These are phyloP conservation scores for Claviceps arundinis DNA, from an alignment of 2,329 filamentous ascomycete genomes.

Conservation along the genomic window DNA sequence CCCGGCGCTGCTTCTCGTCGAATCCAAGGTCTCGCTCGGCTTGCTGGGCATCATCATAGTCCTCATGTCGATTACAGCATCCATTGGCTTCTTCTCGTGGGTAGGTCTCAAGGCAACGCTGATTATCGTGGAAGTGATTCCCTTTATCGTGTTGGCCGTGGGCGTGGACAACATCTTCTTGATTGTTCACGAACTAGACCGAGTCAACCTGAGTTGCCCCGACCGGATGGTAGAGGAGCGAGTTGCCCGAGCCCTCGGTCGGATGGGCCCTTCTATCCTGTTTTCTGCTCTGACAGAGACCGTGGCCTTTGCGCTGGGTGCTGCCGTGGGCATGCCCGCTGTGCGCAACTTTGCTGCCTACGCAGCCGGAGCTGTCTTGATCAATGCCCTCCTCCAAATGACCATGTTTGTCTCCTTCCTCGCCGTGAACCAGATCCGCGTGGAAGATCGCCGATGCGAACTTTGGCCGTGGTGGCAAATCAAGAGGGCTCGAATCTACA, in stretches of 20 bases:
- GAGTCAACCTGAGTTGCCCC: conserved; percentile 82
- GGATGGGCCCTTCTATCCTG: conserved; percentile 93
- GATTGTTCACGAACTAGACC: conserved; percentile 95
- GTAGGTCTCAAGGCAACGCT: conserved; percentile 85
- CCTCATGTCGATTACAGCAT: conserved; percentile 91
- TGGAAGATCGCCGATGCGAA: conserved; percentile 79
- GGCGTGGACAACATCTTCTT: conserved; percentile 98
- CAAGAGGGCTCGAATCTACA: conserved; percentile 55
- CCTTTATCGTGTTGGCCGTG: conserved; percentile 89
- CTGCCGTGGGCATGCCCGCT: conserved; percentile 93
- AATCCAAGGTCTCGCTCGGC: conserved; percentile 95
- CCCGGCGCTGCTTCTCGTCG: conserved; percentile 72
- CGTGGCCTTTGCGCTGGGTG: conserved; percentile 79
- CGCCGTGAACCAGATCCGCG: conserved; percentile 78
- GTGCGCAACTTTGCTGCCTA: conserved; percentile 96
- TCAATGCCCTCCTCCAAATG: conserved; percentile 92
- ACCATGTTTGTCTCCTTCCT: conserved; percentile 95
- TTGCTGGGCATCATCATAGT: conserved; percentile 91
- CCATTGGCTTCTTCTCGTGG: conserved; percentile 88
- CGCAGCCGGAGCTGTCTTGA: conserved; percentile 87
- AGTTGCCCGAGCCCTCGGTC: conserved; percentile 75
- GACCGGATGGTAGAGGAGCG: conserved; percentile 79
- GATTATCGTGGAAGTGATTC: conserved; percentile 97
- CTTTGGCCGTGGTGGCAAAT: conserved; percentile 84
- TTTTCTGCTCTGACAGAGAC: conserved; percentile 94